Percentiles rank a stretch among this genome's conserved stretches.
Conservation (phyloP, 2,329 filamentous ascomycete genomes). For the Paraconiothyrium brasiliense region DNA sequence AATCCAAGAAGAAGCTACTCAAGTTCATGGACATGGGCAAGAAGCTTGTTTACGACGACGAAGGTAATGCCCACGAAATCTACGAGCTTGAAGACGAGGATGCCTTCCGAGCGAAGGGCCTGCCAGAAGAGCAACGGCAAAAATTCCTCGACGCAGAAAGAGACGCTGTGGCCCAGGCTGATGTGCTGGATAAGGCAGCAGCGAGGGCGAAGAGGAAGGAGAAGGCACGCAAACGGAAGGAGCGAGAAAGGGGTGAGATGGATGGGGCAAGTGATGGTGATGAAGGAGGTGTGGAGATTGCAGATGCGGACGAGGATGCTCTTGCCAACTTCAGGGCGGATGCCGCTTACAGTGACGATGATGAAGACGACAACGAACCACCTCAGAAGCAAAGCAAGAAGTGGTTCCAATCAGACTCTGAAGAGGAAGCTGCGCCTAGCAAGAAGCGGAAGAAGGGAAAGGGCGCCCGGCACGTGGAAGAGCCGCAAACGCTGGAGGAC, state of each 20-base stretch:
- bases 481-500: conserved; percentile 82
- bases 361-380: conserved; percentile 56
- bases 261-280: conserved; percentile 37
- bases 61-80: conserved; percentile 82
- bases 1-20: conserved; percentile 91
- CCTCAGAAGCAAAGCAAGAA: conserved; percentile 76
- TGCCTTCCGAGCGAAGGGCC: conserved; percentile 77
- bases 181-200: conserved; percentile 82
- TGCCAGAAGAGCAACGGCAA: conserved; percentile 77
- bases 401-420: conserved; percentile 77
- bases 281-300: conserved; percentile 41
- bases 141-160: conserved; percentile 82
- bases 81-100: conserved; percentile 91
- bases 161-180: conserved; percentile 75
- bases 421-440: conserved; percentile 56
- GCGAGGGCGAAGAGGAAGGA: conserved; percentile 81
- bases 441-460: conserved; percentile 58
- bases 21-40: conserved; percentile 88
- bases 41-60: conserved; percentile 91
- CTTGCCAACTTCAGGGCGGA: conserved; percentile 56
- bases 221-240: conserved; percentile 78
- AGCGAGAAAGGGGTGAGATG: conserved; percentile 63
- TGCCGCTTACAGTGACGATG: conserved; percentile 46
- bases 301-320: conserved; percentile 48
- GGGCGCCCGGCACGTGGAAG: conserved; percentile 65